These are phyloP conservation scores for Hypoxylon sp. DNA, from an alignment of 2,329 filamentous ascomycete genomes.

Conservation along the genomic window DNA sequence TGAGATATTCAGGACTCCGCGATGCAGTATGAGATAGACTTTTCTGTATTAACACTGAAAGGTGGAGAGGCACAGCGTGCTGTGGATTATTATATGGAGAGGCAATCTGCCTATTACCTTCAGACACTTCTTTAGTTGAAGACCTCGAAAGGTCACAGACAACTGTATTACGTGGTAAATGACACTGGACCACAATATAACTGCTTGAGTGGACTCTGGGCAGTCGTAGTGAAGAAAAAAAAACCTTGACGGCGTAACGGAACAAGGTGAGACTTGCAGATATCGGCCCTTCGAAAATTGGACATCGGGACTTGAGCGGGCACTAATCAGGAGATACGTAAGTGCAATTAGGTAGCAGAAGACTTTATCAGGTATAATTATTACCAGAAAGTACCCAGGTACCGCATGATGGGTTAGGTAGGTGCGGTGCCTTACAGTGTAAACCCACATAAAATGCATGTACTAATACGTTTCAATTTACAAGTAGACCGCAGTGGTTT, in stretches of 20 bases:
- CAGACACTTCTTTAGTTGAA: slow-evolving; percentile 14
- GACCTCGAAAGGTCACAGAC: slow-evolving; percentile 16
- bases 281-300: slow-evolving; percentile 37
- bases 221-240: slow-evolving; percentile 1
- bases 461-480: not conserved
- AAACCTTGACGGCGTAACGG: slow-evolving; percentile 10
- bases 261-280: slow-evolving; percentile 43
- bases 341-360: slow-evolving; percentile 28
- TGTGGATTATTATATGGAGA: slow-evolving; percentile 37
- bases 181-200: slow-evolving; percentile 36
- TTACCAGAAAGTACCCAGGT: not conserved
- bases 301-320: slow-evolving; percentile 35
- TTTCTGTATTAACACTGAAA: slow-evolving; percentile 18
- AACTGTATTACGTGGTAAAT: slow-evolving; percentile 40
- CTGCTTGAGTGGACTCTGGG: slow-evolving; percentile 30
- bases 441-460: not conserved
- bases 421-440: slow-evolving; percentile 20
- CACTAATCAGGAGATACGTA: slow-evolving; percentile 35
- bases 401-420: slow-evolving; percentile 1
- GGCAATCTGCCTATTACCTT: slow-evolving; percentile 19
- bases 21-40: slow-evolving; percentile 29
- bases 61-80: slow-evolving; percentile 33
- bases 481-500: slow-evolving; percentile 6
- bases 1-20: slow-evolving; percentile 32
- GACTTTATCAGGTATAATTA: slow-evolving; percentile 28